Conservation (phyloP, 2,329 filamentous ascomycete genomes). For the Alternaria arborescens region DNA sequence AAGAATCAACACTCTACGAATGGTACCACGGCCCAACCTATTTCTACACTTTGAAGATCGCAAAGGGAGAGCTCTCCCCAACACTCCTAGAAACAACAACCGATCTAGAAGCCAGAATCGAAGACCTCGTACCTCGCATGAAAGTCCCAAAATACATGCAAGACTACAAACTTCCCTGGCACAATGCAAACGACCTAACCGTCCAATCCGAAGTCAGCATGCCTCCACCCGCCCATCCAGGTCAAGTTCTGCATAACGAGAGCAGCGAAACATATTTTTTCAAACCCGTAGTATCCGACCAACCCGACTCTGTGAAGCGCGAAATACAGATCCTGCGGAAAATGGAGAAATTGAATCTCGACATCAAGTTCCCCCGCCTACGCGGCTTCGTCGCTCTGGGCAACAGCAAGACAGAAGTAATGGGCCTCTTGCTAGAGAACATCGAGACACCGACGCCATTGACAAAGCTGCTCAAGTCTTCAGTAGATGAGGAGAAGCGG, state of each 20-base stretch:
- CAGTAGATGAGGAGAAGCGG: slow-evolving; percentile 16
- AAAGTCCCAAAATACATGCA: slow-evolving; percentile 32
- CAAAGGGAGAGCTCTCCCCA: slow-evolving; percentile 11
- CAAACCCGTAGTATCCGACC: slow-evolving; percentile 23
- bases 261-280: slow-evolving; percentile 22
- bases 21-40: slow-evolving; percentile 34
- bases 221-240: slow-evolving; percentile 29
- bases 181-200: slow-evolving; percentile 22
- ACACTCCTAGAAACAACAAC: slow-evolving; percentile 17
- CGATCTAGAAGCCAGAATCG: slow-evolving; percentile 22
- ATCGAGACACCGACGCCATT: slow-evolving; percentile 22
- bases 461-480: slow-evolving; percentile 21
- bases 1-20: slow-evolving; percentile 22
- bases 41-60: slow-evolving; percentile 22
- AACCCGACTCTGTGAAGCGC: slow-evolving; percentile 27
- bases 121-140: slow-evolving; percentile 19
- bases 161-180: slow-evolving; percentile 25
- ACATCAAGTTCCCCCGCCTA: slow-evolving; percentile 22
- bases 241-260: slow-evolving; percentile 16
- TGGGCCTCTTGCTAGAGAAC: slow-evolving; percentile 24
- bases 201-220: slow-evolving; percentile 28
- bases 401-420: slow-evolving; percentile 21
- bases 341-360: slow-evolving; percentile 12
- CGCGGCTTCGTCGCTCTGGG: slow-evolving; percentile 22
- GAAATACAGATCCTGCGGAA: slow-evolving; percentile 26